Percentiles rank a stretch among this genome's conserved stretches.
These are phyloP conservation scores for Neurospora sublineolata DNA, from an alignment of 495 filamentous ascomycete species.

Conservation along the genomic window DNA sequence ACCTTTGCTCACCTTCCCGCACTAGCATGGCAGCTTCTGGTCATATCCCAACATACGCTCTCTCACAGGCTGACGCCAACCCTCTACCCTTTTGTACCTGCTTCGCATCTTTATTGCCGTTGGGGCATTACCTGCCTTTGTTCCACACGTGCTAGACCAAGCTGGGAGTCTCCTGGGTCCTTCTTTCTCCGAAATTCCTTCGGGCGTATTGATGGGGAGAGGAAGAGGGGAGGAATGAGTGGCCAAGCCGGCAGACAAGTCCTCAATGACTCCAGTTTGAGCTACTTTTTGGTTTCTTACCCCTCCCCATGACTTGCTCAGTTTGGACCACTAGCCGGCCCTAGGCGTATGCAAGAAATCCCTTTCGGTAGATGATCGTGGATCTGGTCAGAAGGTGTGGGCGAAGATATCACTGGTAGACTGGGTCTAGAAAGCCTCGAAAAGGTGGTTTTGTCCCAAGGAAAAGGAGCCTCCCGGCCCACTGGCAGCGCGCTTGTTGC, in stretches of 20 bases:
- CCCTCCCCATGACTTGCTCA: conserved; percentile 8
- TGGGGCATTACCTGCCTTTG: conserved; percentile 4
- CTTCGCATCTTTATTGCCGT: conserved; percentile 14
- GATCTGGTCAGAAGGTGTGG: conserved; percentile 5
- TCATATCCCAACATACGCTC: conserved; percentile 14
- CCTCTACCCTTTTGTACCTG: conserved; percentile 8
- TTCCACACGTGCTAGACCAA: conserved; percentile 7
- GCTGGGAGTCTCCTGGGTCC: conserved; percentile 8
- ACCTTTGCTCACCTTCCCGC: conserved; percentile 24
- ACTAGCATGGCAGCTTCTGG: conserved; percentile 18
- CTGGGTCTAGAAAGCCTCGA: not conserved
- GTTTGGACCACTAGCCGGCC: conserved; percentile 9
- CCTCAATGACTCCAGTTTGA: not conserved
- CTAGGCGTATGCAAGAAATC: conserved; percentile 11
- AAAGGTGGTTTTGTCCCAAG: not conserved
- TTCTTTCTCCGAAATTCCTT: conserved; percentile 4
- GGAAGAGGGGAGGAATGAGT: conserved; percentile 1
- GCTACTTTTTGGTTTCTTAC: conserved; percentile 1
- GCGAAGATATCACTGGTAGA: conserved; percentile 1
- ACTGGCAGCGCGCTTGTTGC: conserved; percentile 21
- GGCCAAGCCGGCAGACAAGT: not conserved
- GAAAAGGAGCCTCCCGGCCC: not conserved
- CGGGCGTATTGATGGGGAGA: not conserved
- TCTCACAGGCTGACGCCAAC: conserved; percentile 17
- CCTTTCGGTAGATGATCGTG: conserved; percentile 9